These are phyloP conservation scores for Cudoniella acicularis DNA, from an alignment of 495 filamentous ascomycete species.

Conservation along the genomic window DNA sequence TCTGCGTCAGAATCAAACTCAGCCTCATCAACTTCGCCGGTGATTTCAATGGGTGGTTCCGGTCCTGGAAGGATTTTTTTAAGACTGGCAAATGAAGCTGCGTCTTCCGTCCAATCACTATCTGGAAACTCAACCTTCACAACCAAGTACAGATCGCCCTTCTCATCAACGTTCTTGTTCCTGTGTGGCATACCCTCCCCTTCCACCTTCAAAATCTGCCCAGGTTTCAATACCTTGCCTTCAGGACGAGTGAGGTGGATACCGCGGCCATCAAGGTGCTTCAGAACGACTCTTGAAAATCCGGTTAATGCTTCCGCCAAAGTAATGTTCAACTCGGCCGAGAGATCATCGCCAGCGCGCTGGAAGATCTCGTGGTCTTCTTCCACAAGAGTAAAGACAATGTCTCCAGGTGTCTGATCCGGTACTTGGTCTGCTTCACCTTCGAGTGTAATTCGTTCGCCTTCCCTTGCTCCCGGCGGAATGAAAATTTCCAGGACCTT, in stretches of 20 bases:
- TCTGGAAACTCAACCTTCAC: conserved; percentile 89
- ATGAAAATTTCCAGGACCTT: conserved; percentile 97
- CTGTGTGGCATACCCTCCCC: conserved; percentile 95
- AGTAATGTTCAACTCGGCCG: conserved; percentile 71
- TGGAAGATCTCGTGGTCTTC: conserved; percentile 75
- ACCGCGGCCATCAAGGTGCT: conserved; percentile 90
- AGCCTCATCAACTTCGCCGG: conserved; percentile 76
- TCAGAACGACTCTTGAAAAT: conserved; percentile 85
- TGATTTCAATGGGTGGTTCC: conserved; percentile 48
- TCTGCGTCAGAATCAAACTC: conserved; percentile 75
- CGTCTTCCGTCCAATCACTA: conserved; percentile 72
- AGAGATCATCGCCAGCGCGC: conserved; percentile 78
- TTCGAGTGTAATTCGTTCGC: conserved; percentile 84
- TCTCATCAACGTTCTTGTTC: conserved; percentile 76
- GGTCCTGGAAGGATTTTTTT: conserved; percentile 67
- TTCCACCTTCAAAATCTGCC: conserved; percentile 75
- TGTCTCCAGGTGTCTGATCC: conserved; percentile 86
- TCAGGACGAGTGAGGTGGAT: conserved; percentile 73
- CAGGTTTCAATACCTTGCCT: conserved; percentile 73
- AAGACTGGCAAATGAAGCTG: conserved; percentile 61
- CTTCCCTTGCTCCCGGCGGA: conserved; percentile 80
- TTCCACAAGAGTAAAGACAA: conserved; percentile 83
- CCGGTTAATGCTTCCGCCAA: conserved; percentile 82
- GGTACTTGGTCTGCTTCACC: conserved; percentile 95
- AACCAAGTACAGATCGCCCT: conserved; percentile 82